These are phyloP conservation scores for Penicillium sp. DNA, from an alignment of 2,329 filamentous ascomycete genomes.

Conservation along the genomic window DNA sequence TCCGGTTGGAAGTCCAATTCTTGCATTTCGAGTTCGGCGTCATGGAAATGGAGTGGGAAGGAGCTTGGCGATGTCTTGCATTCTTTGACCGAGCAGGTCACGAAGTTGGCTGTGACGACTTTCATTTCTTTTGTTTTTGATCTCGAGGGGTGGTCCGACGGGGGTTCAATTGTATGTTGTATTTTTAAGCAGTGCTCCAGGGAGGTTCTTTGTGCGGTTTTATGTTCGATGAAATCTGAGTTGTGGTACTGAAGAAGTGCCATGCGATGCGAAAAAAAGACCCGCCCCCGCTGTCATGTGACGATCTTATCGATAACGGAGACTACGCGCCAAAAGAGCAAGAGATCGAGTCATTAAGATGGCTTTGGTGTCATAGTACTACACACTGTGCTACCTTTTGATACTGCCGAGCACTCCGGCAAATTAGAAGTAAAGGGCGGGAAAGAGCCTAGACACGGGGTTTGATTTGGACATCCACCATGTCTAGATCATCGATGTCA, in stretches of 20 bases:
- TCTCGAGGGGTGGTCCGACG: not conserved
- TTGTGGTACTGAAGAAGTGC: not conserved
- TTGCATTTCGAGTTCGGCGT: conserved; percentile 82
- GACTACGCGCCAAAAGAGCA: not conserved
- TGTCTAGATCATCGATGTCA: conserved; percentile 70
- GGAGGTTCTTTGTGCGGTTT: too few species aligned
- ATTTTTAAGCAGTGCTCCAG: too few species aligned
- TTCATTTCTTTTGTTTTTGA: conserved; percentile 62
- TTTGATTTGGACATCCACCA: conserved; percentile 67
- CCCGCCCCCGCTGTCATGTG: conserved; percentile 10
- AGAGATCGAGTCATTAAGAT: not conserved
- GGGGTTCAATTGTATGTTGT: not conserved
- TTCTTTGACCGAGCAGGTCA: conserved; percentile 90
- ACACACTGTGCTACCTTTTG: not conserved
- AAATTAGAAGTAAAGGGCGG: too few species aligned
- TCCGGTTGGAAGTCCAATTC: conserved; percentile 75
- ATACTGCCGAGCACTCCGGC: not conserved
- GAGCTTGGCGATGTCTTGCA: conserved; percentile 78
- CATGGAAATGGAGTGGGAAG: conserved; percentile 87
- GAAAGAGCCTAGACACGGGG: conserved; percentile 21
- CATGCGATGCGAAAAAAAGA: conserved; percentile 1
- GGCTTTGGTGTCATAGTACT: not conserved
- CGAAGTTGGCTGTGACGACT: conserved; percentile 89
- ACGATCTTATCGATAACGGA: conserved; percentile 3
- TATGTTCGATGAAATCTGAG: not conserved